phyloP scores from a whole-genome alignment of 1,139 yeast species.

The Suhomyces ambrosiae region DNA sequence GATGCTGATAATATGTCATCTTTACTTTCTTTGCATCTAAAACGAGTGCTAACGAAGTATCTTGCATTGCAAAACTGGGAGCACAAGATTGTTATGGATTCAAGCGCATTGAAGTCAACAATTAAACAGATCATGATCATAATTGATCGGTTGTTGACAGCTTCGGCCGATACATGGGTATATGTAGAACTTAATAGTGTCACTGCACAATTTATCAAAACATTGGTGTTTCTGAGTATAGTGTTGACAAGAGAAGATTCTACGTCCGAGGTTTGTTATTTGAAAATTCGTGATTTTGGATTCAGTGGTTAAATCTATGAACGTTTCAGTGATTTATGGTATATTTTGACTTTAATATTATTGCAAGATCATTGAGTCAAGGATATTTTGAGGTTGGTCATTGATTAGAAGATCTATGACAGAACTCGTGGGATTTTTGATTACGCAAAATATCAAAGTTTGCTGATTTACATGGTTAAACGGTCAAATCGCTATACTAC shows the following conservation, averaged over 20 bases:
- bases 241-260: slow-evolving; percentile 19
- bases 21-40: slow-evolving; percentile 18
- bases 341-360: neutral
- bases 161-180: slow-evolving; percentile 19
- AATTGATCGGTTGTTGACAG: slow-evolving; percentile 8
- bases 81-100: slow-evolving; percentile 21
- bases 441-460: no score
- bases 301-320: neutral
- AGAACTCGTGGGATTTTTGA: no score
- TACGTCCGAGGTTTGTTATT: slow-evolving; percentile 2
- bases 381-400: no score
- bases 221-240: slow-evolving; percentile 22
- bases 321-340: neutral
- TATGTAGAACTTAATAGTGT: slow-evolving; percentile 15
- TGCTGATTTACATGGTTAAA: no score
- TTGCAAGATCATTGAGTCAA: neutral
- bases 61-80: slow-evolving; percentile 29
- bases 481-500: no score
- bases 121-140: slow-evolving; percentile 14
- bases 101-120: slow-evolving; percentile 20
- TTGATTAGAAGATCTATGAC: no score
- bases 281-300: slow-evolving; percentile 20
- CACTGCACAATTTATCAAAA: slow-evolving; percentile 21
- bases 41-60: slow-evolving; percentile 26
- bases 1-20: slow-evolving; percentile 10